Evolutionary conservation across 2,329 filamentous ascomycete genomes (phyloP), one percentile per base, ranked within the genome.

Genomic region (Aspergillus felis): DNA sequence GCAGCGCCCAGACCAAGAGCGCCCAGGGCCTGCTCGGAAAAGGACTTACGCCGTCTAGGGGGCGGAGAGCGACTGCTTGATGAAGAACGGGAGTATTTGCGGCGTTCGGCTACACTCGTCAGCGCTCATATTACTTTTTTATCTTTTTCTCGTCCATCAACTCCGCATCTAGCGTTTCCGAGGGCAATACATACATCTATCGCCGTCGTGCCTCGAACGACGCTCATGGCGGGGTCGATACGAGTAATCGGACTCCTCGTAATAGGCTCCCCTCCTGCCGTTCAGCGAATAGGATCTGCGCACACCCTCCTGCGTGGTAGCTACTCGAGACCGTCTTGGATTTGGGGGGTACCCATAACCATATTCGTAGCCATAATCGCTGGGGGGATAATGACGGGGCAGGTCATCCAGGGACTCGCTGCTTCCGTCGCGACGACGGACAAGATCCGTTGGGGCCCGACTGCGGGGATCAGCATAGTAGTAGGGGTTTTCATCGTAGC

Each of bases 381-480:
- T 88, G 6, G 91, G 90, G 32, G 90, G 90, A 68, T 95, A 96
- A 65, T 95, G 90, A 64, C 91, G 87, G 62, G 86, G 85, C 59
- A 95, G 86, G 76, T 95, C 90, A 76, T 96, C 92, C 69, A 95
- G 32, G 2, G 87, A 87, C 27, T 88, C 78, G 49, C 87, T 87
- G 73, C 88, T 92, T 68, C 91, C 88, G 71, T 92, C 87, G 24
- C 54, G 60, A 53, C 63, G 67, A 57, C 66, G 65, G 54, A 67
- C 47, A 20, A 66, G 54, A 25, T 63, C 63, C 10, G 53, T 56
- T 25, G 57, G 57, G 38, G 61, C 56, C 42, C 52, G 53, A 53
- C 56, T 54, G 10, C 58, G 60, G 12, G 63, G 57, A 27, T 65
- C 61, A 35, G 60, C 57, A 29, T 67, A 61, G 55, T 68, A 62